Base-by-base conservation (phyloP, 352 stramenopile species). In the Phytophthora multivora region DNA sequence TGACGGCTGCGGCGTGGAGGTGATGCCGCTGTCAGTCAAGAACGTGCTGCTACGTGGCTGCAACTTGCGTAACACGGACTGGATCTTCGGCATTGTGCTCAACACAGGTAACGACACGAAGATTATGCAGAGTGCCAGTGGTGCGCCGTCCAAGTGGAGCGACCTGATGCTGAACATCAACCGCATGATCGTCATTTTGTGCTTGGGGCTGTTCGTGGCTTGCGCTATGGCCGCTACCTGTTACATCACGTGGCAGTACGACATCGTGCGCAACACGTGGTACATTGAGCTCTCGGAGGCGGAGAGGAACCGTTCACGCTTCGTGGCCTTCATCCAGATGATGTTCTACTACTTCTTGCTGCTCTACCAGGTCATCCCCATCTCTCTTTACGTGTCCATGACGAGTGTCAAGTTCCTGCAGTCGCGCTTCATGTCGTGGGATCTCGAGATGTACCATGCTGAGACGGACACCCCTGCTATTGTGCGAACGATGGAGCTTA, bases 311-410 rank as follows among this genome's bases (percentile, higher is more conserved):
- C 74, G 79, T 21, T 68, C 72, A 38, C 80, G 73, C 16, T 73
- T 83, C 41, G 56, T 85, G 21, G 66, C 76, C 25, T 91, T 88
- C 45, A 80, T 97, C 36, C 89, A 96, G 65, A 96, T 93, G 71
- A 83, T 97, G 49, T 97, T 98, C 48, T 95, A 95, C 72, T 97
- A 96, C 72, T 90, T 97, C 33, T 67, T 98, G 30, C 74, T 97
- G 57, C 80, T 94, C 41, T 95, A 93, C 66, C 86, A 96, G 62
- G 90, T 98, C 35, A 96, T 98, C 39, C 93, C 93, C 12, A 96
- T 98, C 59, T 96, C 90, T 55, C 79, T 98, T 11, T 98, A 98
- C 74, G 90, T 98, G 25, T 90, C 79, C n/a, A 94, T 98, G 76
- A 90, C 84, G 39, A 90, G 89, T 54, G 85, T 95, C 61, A 93